Percentiles rank a stretch among this genome's conserved stretches.
Conservation (phyloP, 2,329 filamentous ascomycete species). For the Hymenoscyphus infarciens region DNA sequence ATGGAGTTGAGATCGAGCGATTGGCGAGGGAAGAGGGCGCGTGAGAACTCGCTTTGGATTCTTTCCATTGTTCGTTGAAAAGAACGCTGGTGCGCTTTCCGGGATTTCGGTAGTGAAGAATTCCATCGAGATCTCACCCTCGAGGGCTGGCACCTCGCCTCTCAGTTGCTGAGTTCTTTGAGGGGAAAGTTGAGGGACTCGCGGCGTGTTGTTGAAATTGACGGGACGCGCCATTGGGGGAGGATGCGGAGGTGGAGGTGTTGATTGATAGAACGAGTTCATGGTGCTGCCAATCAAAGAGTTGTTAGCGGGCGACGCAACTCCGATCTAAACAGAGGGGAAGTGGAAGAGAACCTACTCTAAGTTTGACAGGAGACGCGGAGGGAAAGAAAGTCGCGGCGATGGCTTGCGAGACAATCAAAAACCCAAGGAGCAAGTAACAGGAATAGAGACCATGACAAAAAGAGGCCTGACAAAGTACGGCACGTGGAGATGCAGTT, state of each 20-base stretch:
- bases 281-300: background rate
- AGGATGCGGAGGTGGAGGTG: background rate
- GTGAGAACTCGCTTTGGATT: constrained; percentile 15
- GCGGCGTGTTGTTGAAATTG: background rate
- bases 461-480: background rate
- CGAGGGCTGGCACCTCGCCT: too few relatives aligned
- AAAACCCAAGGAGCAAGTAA: background rate
- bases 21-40: constrained; percentile 8
- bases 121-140: too few relatives aligned
- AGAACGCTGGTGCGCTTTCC: constrained; percentile 16
- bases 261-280: background rate
- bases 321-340: background rate
- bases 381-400: background rate
- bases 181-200: too few relatives aligned
- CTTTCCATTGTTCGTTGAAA: constrained; percentile 24
- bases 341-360: background rate
- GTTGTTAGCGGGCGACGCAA: background rate
- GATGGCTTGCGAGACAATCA: background rate
- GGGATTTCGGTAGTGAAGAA: constrained; percentile 17
- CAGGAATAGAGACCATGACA: background rate
- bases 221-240: background rate
- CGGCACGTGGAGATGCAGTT: background rate
- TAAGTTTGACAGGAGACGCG: background rate
- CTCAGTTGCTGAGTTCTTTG: too few relatives aligned
- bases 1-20: constrained; percentile 17